Evolutionary conservation across 2,329 filamentous ascomycete genomes (phyloP), one percentile per base, ranked within the genome.

Genomic region (Colletotrichum filicis): DNA sequence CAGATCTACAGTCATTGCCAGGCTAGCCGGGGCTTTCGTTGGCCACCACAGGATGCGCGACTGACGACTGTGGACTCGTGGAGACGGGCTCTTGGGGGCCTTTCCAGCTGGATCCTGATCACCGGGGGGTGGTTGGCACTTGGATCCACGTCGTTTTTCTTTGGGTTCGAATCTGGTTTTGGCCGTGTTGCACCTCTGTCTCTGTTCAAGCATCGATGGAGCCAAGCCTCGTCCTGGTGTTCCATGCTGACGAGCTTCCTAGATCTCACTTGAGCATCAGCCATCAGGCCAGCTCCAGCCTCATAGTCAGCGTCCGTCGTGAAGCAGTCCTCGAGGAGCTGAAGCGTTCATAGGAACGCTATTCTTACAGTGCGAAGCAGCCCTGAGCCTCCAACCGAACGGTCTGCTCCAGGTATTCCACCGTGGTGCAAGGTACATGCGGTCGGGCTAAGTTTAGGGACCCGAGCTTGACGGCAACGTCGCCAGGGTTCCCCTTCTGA

Each of bases 401-500:
- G 58, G 46, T 57, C 59, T 30, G 26, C 24, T 65, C 61, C 24
- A 65, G 42, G 53, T 56, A 56, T 4, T 56, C 22, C 42, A 16
- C n/a, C 7, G 14, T 52, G 56, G 56, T 57, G 68, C 67, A 46
- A 69, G 68, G 62, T 24, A 66, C 65, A 22, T 58, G 32, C 12
- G 22, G 42, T n/a, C 49, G n/a, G 28, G 64, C 65, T 72, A 52
- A 63, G 53, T 68, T 56, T 72, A 56, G 57, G 26, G 64, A 58
- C 35, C 24, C 58, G 28, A 57, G n/a, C 30, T 63, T 53, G 49
- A 42, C 69, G 42, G 62, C 55, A 49, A 46, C 26, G 59, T 59
- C 19, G 65, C 69, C 59, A 59, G 69, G 65, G 65, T 72, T 66
- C 59, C 59, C 65, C 68, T 72, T 72, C 53, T 59, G 14, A 22